Percentiles rank a stretch among this genome's conserved stretches.
Conservation (phyloP, 768 basidiomycete genomes). For the Xerocomus brunneocitrinus region DNA sequence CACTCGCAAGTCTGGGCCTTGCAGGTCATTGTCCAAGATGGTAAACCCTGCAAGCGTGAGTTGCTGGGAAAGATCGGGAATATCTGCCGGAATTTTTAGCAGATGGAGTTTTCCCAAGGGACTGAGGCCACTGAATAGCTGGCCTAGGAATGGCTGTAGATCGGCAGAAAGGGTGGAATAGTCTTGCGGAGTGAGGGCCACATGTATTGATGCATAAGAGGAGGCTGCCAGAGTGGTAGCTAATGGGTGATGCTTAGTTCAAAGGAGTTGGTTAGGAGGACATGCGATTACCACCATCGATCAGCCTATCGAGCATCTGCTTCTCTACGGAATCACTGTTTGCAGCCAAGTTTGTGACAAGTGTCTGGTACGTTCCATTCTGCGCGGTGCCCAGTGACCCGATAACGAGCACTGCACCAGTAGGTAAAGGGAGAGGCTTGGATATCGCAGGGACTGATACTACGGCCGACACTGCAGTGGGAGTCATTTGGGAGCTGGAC, state of each 20-base stretch:
- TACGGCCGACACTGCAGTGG: conserved; percentile 47
- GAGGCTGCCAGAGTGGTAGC: conserved; percentile 54
- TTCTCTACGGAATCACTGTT: conserved; percentile 56
- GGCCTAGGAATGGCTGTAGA: conserved; percentile 51
- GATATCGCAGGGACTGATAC: conserved; percentile 13
- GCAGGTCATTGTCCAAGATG: conserved; percentile 40
- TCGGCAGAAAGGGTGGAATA: conserved; percentile 54
- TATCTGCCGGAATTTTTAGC: conserved; percentile 44
- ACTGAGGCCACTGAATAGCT: conserved; percentile 54
- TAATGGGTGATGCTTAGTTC: conserved; percentile 24
- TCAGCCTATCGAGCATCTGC: conserved; percentile 76
- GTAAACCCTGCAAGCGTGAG: conserved; percentile 65
- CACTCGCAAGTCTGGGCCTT: conserved; percentile 39
- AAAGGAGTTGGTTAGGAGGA: not conserved
- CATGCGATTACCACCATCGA: conserved; percentile 61
- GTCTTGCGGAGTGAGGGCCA: conserved; percentile 60
- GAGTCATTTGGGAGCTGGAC: conserved; percentile 44
- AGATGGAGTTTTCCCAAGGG: conserved; percentile 70
- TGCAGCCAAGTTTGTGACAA: conserved; percentile 57
- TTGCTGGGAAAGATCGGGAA: conserved; percentile 48
- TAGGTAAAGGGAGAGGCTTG: conserved; percentile 3
- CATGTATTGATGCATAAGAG: conserved; percentile 60
- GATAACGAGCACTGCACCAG: conserved; percentile 60
- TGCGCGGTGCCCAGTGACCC: conserved; percentile 75
- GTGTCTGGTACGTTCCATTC: conserved; percentile 72